Conservation (phyloP, 768 basidiomycete species). For the Mycena filopes region DNA sequence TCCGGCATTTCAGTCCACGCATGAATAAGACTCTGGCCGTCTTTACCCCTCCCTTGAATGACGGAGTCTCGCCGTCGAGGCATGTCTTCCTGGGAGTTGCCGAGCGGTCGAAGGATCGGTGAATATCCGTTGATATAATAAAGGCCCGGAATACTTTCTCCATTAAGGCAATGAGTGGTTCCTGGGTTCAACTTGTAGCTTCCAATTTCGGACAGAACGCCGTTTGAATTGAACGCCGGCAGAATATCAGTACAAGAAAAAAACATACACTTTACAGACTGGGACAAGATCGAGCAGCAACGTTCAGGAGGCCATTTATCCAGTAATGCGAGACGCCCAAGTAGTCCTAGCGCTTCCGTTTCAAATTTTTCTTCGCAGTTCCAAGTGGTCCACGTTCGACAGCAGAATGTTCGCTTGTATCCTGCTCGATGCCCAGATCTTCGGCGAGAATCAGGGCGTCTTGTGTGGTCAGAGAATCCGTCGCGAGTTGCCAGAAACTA, state of each 20-base stretch:
- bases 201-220: constrained; percentile 2
- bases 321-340: constrained; percentile 6
- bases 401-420: constrained; percentile 73
- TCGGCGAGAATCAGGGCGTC: constrained; percentile 75
- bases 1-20: constrained; percentile 4
- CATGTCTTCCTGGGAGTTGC: constrained; percentile 12
- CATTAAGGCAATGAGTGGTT: neutral
- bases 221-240: constrained; percentile 1
- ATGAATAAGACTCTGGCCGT: neutral
- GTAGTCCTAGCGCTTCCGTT: constrained; percentile 60
- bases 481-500: constrained; percentile 83
- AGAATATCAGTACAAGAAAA: constrained; percentile 13
- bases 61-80: neutral
- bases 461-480: constrained; percentile 74
- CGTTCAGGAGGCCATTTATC: constrained; percentile 1
- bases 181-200: constrained; percentile 9
- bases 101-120: neutral
- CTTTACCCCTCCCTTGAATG: neutral
- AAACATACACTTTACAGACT: constrained; percentile 10
- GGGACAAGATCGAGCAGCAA: constrained; percentile 12
- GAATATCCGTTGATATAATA: constrained; percentile 13
- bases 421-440: constrained; percentile 83
- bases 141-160: constrained; percentile 7
- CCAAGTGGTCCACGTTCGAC: constrained; percentile 77
- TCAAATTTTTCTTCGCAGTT: constrained; percentile 49